Percentiles rank a stretch among this genome's conserved stretches.
These are phyloP conservation scores for Fusarium lyarnte DNA, from an alignment of 2,329 filamentous ascomycete genomes.

Conservation along the genomic window DNA sequence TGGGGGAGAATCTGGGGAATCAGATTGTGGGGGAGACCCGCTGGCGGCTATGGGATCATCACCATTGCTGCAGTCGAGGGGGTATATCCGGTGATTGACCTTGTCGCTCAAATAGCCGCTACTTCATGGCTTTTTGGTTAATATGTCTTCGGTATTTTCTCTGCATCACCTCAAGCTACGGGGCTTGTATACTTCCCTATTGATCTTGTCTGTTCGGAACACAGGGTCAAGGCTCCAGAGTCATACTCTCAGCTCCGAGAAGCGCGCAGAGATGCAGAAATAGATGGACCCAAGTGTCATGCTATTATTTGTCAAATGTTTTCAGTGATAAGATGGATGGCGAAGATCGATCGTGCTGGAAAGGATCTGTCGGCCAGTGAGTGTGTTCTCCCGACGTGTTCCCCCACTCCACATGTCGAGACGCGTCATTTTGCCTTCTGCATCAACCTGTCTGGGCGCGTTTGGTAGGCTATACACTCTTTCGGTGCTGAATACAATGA, in stretches of 20 bases:
- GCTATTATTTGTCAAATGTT: too few relatives aligned
- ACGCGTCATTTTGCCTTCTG: not conserved
- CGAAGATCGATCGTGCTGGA: fast-evolving
- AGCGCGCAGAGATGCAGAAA: too few relatives aligned
- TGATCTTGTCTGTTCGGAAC: not conserved
- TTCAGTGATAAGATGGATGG: fast-evolving
- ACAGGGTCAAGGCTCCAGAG: not conserved
- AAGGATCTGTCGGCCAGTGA: not conserved
- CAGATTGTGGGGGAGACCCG: not conserved
- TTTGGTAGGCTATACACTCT: too few relatives aligned
- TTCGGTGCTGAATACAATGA: too few relatives aligned
- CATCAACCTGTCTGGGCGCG: not conserved
- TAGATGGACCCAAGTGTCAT: not conserved
- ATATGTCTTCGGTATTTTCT: not conserved
- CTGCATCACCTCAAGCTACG: too few relatives aligned
- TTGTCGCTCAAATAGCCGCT: too few relatives aligned
- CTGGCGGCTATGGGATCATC: not conserved
- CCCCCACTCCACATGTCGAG: not conserved
- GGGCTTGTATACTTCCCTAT: not conserved
- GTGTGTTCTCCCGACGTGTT: not conserved
- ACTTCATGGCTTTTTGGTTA: not conserved
- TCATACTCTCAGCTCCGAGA: too few relatives aligned
- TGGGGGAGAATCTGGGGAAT: conserved; percentile 5
- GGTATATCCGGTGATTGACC: not conserved
- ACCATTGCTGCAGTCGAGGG: not conserved